Percentiles rank a stretch among this genome's conserved stretches.
Evolutionary conservation across 257 asterid genomes (phyloP).

Genomic region (Thymus quinquecostatus): DNA sequence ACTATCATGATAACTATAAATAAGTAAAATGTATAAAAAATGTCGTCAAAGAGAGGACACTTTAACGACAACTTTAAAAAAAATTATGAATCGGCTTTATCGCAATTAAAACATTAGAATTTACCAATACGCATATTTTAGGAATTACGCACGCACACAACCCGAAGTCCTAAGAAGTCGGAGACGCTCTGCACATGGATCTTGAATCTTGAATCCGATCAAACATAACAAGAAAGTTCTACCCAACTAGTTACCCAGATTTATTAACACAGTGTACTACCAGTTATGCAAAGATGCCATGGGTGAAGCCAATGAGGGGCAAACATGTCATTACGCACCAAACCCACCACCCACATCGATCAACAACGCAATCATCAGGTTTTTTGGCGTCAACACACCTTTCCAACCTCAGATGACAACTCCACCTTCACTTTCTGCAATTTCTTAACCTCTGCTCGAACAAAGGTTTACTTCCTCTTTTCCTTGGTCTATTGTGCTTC

Average conservation of each 20-base stretch:
- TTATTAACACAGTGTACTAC: background rate
- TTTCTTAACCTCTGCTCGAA: constrained; percentile 8
- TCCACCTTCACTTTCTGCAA: constrained; percentile 26
- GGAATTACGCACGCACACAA: no score
- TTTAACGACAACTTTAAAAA: no score
- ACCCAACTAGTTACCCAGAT: constrained; percentile 19
- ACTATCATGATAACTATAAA: no score
- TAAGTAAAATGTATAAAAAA: no score
- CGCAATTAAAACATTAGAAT: no score
- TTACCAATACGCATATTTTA: no score
- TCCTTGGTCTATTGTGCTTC: background rate
- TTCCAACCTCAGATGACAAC: constrained; percentile 19
- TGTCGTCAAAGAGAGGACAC: no score
- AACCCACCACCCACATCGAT: constrained; percentile 31
- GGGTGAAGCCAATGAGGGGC: constrained; percentile 28
- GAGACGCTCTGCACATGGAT: no score
- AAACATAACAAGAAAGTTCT: background rate
- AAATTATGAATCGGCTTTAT: no score
- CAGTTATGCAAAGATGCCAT: constrained; percentile 14
- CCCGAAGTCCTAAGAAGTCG: no score
- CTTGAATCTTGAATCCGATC: background rate
- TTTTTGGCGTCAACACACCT: constrained; percentile 34
- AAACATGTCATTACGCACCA: constrained; percentile 28
- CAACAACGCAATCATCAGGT: background rate
- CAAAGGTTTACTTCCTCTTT: constrained; percentile 31